phyloP scores from a whole-genome alignment of 345 rosid genomes.

The Eucalyptus coolabah region DNA sequence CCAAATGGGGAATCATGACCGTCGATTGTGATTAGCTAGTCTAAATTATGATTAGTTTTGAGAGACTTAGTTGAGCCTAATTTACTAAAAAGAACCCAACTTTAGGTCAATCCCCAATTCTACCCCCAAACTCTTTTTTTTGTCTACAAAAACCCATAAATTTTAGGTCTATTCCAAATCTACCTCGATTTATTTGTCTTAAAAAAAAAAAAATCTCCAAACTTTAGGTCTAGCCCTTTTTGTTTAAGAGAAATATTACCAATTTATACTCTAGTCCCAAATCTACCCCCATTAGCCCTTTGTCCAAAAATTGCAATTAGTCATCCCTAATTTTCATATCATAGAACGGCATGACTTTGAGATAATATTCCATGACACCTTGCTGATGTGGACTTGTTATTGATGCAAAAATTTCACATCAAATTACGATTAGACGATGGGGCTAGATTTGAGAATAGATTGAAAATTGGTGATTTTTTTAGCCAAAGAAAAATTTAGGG shows the following conservation, averaged over 20 bases:
- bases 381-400: not conserved
- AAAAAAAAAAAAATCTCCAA: too few relatives aligned
- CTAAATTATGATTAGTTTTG: not conserved
- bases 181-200: too few relatives aligned
- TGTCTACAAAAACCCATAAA: not conserved
- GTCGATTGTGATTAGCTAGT: not conserved
- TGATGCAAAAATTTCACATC: accelerated
- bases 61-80: not conserved
- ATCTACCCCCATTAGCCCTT: accelerated
- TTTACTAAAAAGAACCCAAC: not conserved
- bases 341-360: not conserved
- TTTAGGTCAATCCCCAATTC: not conserved
- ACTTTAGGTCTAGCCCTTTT: not conserved
- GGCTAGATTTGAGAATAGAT: not conserved
- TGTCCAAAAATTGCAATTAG: not conserved
- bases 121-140: not conserved
- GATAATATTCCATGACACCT: not conserved
- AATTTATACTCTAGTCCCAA: not conserved
- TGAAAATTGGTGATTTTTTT: not conserved
- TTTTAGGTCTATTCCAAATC: not conserved
- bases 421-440: accelerated
- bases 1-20: not conserved
- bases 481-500: accelerated
- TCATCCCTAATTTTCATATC: not conserved
- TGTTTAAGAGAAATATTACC: not conserved